Evolutionary conservation across 805 yeast genomes (phyloP).

Genomic region (Wickerhamomyces strasburgensis): DNA sequence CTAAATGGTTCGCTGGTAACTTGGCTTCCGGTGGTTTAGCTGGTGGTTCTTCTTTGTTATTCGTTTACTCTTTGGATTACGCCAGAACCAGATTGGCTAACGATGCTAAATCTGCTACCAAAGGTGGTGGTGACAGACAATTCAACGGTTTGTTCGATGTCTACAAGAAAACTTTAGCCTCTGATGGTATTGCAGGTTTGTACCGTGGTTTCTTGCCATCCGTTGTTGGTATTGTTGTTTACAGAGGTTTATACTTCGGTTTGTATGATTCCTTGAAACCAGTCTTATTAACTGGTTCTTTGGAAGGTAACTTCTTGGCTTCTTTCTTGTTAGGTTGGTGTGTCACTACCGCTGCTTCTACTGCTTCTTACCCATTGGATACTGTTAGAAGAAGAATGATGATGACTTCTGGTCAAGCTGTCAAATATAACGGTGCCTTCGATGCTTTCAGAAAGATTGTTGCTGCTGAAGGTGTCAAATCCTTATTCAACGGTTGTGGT

Average conservation of each 20-base stretch:
- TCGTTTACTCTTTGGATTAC: slow-evolving; percentile 95
- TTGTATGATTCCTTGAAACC: slow-evolving; percentile 96
- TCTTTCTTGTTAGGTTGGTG: slow-evolving; percentile 96
- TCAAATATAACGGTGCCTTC: slow-evolving; percentile 91
- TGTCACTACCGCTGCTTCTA: slow-evolving; percentile 97
- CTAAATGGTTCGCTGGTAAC: slow-evolving; percentile 95
- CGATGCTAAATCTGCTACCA: slow-evolving; percentile 82
- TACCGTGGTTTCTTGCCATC: slow-evolving; percentile 99
- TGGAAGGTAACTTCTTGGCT: slow-evolving; percentile 92
- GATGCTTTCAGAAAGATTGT: slow-evolving; percentile 90
- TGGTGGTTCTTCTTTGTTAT: slow-evolving; percentile 91
- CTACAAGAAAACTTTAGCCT: slow-evolving; percentile 89
- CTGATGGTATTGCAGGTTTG: slow-evolving; percentile 97
- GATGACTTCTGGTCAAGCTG: slow-evolving; percentile 99
- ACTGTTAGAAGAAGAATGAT: slow-evolving; percentile 99
- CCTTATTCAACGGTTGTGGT: slow-evolving; percentile 98
- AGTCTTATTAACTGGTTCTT: slow-evolving; percentile 86
- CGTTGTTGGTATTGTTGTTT: slow-evolving; percentile 93
- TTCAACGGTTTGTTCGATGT: slow-evolving; percentile 97
- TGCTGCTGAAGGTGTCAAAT: slow-evolving; percentile 90
- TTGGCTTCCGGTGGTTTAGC: slow-evolving; percentile 98
- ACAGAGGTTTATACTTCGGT: slow-evolving; percentile 99
- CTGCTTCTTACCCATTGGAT: slow-evolving; percentile 98
- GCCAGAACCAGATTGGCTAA: slow-evolving; percentile 99
- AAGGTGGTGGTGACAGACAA: slow-evolving; percentile 86